These are phyloP conservation scores for Fagopyrum homotropicum DNA, from an alignment of 148 eudicot species.

Conservation along the genomic window DNA sequence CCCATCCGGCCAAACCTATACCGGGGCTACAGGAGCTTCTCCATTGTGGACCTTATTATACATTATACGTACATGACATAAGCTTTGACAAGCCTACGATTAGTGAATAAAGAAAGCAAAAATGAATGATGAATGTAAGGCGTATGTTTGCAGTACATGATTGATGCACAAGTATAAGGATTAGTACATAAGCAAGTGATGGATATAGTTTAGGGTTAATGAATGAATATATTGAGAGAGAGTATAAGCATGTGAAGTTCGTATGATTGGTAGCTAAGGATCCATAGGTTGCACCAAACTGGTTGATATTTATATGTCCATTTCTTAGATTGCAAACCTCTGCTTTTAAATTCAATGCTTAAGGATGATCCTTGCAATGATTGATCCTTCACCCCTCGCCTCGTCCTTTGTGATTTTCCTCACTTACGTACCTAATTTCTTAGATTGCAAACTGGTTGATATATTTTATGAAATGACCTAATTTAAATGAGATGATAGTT, in stretches of 20 bases:
- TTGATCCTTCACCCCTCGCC: constrained; percentile 1
- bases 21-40: too few species aligned
- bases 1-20: too few species aligned
- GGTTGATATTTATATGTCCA: constrained; percentile 2
- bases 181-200: constrained; percentile 9
- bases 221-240: not conserved
- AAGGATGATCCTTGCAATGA: constrained; percentile 9
- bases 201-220: not conserved
- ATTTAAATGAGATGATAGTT: too few species aligned
- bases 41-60: too few species aligned
- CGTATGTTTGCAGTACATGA: not conserved
- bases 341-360: constrained; percentile 8
- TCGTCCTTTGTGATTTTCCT: not conserved
- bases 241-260: constrained; percentile 6
- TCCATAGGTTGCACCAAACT: constrained; percentile 12
- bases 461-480: too few species aligned
- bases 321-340: constrained; percentile 11
- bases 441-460: too few species aligned
- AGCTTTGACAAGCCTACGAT: not conserved
- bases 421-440: too few species aligned
- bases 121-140: too few species aligned
- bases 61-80: too few species aligned
- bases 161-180: constrained; percentile 4
- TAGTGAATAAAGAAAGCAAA: not conserved
- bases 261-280: constrained; percentile 8